Percentiles rank a stretch among this genome's conserved stretches.
Evolutionary conservation across 2,329 filamentous ascomycete genomes (phyloP).

Genomic region (Penicillium hordei): DNA sequence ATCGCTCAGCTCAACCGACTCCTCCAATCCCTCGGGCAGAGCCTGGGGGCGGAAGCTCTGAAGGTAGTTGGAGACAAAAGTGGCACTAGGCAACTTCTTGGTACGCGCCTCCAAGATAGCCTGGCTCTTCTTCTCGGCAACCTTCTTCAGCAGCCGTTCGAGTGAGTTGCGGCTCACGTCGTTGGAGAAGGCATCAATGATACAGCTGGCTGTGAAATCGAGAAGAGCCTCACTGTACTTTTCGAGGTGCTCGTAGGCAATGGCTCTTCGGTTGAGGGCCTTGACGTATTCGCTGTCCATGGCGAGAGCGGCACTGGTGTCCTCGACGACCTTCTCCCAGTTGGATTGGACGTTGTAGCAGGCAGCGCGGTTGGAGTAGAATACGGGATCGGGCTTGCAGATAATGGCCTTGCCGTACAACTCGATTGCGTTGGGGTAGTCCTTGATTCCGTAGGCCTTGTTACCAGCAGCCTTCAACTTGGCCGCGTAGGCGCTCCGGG

Average conservation of each 20-base stretch:
- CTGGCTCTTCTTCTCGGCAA: constrained; percentile 91
- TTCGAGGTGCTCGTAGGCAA: constrained; percentile 91
- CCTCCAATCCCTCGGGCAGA: constrained; percentile 77
- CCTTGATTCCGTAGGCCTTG: constrained; percentile 91
- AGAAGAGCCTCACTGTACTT: constrained; percentile 92
- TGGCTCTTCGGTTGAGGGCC: constrained; percentile 92
- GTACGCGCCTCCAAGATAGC: constrained; percentile 77
- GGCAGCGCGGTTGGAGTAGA: constrained; percentile 97
- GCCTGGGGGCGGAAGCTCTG: constrained; percentile 91
- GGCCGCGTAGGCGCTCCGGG: constrained; percentile 81
- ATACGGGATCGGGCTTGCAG: constrained; percentile 96
- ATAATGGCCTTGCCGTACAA: constrained; percentile 94
- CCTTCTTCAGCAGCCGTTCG: constrained; percentile 91
- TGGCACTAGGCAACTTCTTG: constrained; percentile 88
- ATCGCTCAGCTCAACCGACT: constrained; percentile 72
- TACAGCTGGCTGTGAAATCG: constrained; percentile 98
- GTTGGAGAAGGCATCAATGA: constrained; percentile 96
- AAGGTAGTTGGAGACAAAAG: constrained; percentile 97
- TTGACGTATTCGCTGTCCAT: constrained; percentile 97
- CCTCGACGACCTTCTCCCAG: constrained; percentile 95
- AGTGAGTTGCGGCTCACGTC: constrained; percentile 84
- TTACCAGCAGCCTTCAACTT: constrained; percentile 96
- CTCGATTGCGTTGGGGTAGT: constrained; percentile 89
- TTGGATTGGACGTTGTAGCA: constrained; percentile 92
- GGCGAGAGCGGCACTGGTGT: constrained; percentile 90